A percentile compares a stretch with the other conserved stretches of the same genome.
phyloP scores from a whole-genome alignment of 192 early-diverging fungal species.

The Dissophora globulifera region DNA sequence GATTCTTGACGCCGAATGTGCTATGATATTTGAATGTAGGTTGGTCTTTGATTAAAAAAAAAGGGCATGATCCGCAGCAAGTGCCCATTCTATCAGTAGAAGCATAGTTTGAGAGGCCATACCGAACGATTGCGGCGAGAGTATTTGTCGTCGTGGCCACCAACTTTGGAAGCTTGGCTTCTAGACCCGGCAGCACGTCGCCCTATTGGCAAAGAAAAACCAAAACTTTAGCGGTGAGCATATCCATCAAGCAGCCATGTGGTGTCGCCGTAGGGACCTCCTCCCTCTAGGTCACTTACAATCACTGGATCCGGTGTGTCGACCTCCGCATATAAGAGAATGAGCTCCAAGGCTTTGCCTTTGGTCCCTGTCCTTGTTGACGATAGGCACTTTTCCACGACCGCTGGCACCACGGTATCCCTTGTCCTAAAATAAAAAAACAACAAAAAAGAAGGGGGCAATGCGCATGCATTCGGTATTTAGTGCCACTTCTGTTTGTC shows the following conservation, averaged over 20 bases:
- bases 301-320: slow-evolving; percentile 88
- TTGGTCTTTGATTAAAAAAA: too few relatives aligned
- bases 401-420: slow-evolving; percentile 73
- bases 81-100: too few relatives aligned
- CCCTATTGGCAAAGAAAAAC: slow-evolving; percentile 63
- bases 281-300: slow-evolving; percentile 56
- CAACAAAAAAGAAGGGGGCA: neutral
- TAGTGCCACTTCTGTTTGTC: neutral
- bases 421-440: slow-evolving; percentile 64
- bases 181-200: slow-evolving; percentile 78
- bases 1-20: slow-evolving; percentile 83
- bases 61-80: too few relatives aligned
- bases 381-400: slow-evolving; percentile 90
- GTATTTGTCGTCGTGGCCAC: slow-evolving; percentile 77
- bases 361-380: slow-evolving; percentile 86
- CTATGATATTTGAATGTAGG: slow-evolving; percentile 54
- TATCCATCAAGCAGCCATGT: neutral
- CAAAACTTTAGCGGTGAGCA: too few relatives aligned
- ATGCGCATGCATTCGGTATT: neutral
- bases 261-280: neutral
- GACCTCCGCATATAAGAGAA: slow-evolving; percentile 90
- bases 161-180: slow-evolving; percentile 93
- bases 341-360: slow-evolving; percentile 77
- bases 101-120: slow-evolving; percentile 9
- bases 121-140: slow-evolving; percentile 70